Evolutionary conservation across 2,329 filamentous ascomycete genomes (phyloP), one percentile per base, ranked within the genome.

Genomic region (Leptographium wingfieldii): DNA sequence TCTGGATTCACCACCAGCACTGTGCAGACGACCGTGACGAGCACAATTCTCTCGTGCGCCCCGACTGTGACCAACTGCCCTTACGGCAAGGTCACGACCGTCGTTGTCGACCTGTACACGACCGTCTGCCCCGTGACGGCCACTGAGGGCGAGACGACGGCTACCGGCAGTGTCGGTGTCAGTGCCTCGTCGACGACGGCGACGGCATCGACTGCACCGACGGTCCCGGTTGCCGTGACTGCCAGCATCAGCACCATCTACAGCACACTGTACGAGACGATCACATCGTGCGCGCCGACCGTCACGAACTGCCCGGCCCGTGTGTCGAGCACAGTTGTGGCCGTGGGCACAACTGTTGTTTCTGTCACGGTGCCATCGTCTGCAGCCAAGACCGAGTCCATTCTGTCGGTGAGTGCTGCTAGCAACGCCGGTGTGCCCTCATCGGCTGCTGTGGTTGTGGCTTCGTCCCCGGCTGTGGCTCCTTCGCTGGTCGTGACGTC

Each of bases 241-340:
- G n/a, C 71, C 59, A 56, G 49, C 46, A 53, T 62, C 55, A 63
- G 60, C 59, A 73, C 72, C n/a, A 68, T 76, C 58, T 75, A 69
- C 67, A 71, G 70, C 57, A 76, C 72, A 22, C 64, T 64, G 16
- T 67, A 81, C 63, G 74, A 79, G 64, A 65, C 65, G 57, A 53
- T 65, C 49, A 64, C 63, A 19, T 64, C 65, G 40, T 66, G 64
- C 59, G 63, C 63, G 7, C 57, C 63, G 14, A 55, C 56, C 10
- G 64, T 66, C 38, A 64, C 65, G 58, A 62, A 65, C 63, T 66
- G 64, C 62, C 64, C 66, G 33, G 65, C 60, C n/a, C 49, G 51
- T 46, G 52, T 64, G n/a, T 58, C 60, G 46, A 61, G 59, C 51
- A 60, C 55, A 25, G 61, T 59, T 3, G 52, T 62, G 14, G 43